Evolutionary conservation across 2,329 filamentous ascomycete genomes (phyloP), one percentile per base, ranked within the genome.

Genomic region (Hypoxylon sp.): DNA sequence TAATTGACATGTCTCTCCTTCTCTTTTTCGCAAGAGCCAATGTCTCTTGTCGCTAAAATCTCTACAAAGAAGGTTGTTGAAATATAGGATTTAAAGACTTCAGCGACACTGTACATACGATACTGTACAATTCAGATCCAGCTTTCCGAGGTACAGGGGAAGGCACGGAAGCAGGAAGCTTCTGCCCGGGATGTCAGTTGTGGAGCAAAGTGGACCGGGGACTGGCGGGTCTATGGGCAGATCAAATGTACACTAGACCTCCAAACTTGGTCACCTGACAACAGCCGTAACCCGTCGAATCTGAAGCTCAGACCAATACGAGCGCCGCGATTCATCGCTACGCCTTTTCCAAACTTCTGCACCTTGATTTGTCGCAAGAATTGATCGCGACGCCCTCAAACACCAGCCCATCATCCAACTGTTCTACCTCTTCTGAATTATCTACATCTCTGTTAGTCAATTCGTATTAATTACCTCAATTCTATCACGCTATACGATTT

Each of bases 321-420:
- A 30, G 25, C 41, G 48, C 30, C 8, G 21, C 23, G n/a, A 32
- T 43, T 43, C 19, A 37, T 56, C 53, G 27, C 53, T 27, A 46
- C 27, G 25, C 23, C 23, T 19, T 29, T 37, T 55, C 39, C 12
- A 12, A 54, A 14, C 37, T 21, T 9, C 37, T 41, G 37, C 16
- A 41, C 29, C 41, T 14, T 63, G 59, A 67, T 63, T 63, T 52
- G 64, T 67, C 64, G 64, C 64, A 56, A 59, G 19, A 51, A 47
- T 53, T 61, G 23, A 50, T 60, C 50, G 55, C 60, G 39, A 37
- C 32, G 23, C 11, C 30, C 23, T 60, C 45, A 29, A 46, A 5
- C 50, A 19, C 46, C 50, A 51, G 19, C 25, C 45, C 45, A 45
- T n/a, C 45, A 56, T 53, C 51, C 21, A 50, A 29, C 32, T 12